phyloP scores from a whole-genome alignment of 192 early-diverging fungal genomes.

The Umbelopsis ramanniana region DNA sequence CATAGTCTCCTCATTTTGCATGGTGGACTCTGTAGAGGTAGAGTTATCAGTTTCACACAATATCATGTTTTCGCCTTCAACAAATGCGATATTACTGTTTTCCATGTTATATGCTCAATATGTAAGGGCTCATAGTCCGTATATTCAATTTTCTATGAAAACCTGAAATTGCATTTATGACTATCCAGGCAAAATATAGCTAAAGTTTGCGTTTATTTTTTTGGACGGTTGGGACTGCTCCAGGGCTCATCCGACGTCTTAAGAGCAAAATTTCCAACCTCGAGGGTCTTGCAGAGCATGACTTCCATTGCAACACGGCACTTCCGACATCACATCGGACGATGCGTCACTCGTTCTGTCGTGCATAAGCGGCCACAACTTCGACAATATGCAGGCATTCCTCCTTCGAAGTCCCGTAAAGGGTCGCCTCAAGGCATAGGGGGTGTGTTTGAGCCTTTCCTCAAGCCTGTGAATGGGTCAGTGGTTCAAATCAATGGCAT shows the following conservation, averaged over 20 bases:
- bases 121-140: too few relatives aligned
- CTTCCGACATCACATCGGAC: not conserved
- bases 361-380: not conserved
- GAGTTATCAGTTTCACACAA: too few relatives aligned
- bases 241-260: not conserved
- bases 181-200: too few relatives aligned
- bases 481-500: not conserved
- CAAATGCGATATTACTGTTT: too few relatives aligned
- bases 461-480: slow-evolving; percentile 15
- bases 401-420: not conserved
- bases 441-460: slow-evolving; percentile 25
- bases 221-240: not conserved
- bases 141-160: too few relatives aligned
- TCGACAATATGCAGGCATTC: not conserved
- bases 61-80: too few relatives aligned
- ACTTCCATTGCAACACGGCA: not conserved
- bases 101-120: too few relatives aligned
- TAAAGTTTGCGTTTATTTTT: too few relatives aligned
- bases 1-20: too few relatives aligned
- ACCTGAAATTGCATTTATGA: too few relatives aligned
- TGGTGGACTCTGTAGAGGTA: too few relatives aligned
- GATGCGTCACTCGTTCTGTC: not conserved
- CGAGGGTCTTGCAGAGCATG: not conserved
- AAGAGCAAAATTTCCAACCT: not conserved
- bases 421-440: not conserved